These are phyloP conservation scores for Teunomyces atbi DNA, from an alignment of 805 yeast species.

Conservation along the genomic window DNA sequence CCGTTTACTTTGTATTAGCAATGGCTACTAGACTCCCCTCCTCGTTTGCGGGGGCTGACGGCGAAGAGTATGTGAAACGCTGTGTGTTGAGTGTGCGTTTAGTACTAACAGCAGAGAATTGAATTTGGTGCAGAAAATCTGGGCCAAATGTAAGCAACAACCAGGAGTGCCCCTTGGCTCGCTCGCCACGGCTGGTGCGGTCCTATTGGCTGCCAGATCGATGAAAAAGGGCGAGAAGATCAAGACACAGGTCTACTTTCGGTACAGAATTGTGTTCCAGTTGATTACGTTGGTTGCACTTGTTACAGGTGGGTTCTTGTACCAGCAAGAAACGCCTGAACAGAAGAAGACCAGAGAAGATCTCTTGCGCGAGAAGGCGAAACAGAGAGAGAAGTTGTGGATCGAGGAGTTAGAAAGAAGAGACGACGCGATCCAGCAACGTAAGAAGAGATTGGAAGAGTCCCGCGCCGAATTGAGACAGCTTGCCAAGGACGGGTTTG, in stretches of 20 bases:
- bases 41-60: constrained; percentile 40
- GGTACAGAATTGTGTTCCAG: constrained; percentile 88
- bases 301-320: constrained; percentile 73
- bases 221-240: constrained; percentile 67
- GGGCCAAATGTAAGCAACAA: constrained; percentile 71
- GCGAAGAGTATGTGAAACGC: constrained; percentile 43
- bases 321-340: constrained; percentile 49
- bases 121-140: constrained; percentile 54
- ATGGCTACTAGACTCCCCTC: constrained; percentile 37
- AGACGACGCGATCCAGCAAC: constrained; percentile 66
- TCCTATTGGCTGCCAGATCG: constrained; percentile 73
- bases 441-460: constrained; percentile 65
- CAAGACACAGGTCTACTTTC: constrained; percentile 81
- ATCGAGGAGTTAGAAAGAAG: constrained; percentile 86
- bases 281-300: constrained; percentile 80
- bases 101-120: constrained; percentile 22
- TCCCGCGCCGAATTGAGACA: constrained; percentile 46
- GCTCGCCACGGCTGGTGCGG: constrained; percentile 76
- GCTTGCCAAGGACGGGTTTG: constrained; percentile 36
- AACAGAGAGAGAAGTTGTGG: constrained; percentile 83
- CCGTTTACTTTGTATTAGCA: not conserved
- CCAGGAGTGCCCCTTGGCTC: constrained; percentile 88
- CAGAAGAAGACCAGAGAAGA: constrained; percentile 60
- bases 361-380: constrained; percentile 70
- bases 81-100: not conserved